Percentiles rank a stretch among this genome's conserved stretches.
These are phyloP conservation scores for Fomitopsis pinicola DNA, from an alignment of 1,284 basidiomycete species.

Conservation along the genomic window DNA sequence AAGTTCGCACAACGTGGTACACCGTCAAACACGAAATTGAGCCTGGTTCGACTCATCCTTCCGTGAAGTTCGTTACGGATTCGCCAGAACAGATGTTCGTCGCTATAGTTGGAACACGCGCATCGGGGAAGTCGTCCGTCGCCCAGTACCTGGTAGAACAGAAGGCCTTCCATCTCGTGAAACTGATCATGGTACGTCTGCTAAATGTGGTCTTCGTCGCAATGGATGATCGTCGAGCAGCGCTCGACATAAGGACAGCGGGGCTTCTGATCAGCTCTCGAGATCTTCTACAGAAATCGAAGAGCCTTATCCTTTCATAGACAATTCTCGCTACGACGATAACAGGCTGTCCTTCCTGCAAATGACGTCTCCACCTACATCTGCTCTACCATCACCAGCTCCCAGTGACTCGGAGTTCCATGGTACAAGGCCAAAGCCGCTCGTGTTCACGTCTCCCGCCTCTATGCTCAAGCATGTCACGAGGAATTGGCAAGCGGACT, in stretches of 20 bases:
- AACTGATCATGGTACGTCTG: constrained; percentile 10
- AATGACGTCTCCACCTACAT: constrained; percentile 23
- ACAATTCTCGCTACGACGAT: neutral
- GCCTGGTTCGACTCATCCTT: neutral
- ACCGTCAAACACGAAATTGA: neutral
- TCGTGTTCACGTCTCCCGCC: constrained; percentile 46
- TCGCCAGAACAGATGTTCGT: constrained; percentile 62
- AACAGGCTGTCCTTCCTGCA: constrained; percentile 23
- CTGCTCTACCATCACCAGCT: constrained; percentile 14
- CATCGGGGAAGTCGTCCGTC: constrained; percentile 78
- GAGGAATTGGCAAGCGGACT: constrained; percentile 74
- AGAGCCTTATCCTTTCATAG: neutral
- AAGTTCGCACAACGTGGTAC: neutral
- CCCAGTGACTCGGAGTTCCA: neutral
- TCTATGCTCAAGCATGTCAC: constrained; percentile 78
- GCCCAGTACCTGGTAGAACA: constrained; percentile 63
- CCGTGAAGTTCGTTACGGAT: neutral
- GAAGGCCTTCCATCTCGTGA: constrained; percentile 50
- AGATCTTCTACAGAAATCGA: constrained; percentile 1
- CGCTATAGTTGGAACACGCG: constrained; percentile 81
- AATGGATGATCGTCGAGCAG: neutral
- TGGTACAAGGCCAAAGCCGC: constrained; percentile 8
- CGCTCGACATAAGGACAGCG: neutral
- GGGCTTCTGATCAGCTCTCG: neutral
- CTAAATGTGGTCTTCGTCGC: neutral